These are phyloP conservation scores for Cyberlindnera veronae DNA, from an alignment of 805 yeast genomes.

Conservation along the genomic window DNA sequence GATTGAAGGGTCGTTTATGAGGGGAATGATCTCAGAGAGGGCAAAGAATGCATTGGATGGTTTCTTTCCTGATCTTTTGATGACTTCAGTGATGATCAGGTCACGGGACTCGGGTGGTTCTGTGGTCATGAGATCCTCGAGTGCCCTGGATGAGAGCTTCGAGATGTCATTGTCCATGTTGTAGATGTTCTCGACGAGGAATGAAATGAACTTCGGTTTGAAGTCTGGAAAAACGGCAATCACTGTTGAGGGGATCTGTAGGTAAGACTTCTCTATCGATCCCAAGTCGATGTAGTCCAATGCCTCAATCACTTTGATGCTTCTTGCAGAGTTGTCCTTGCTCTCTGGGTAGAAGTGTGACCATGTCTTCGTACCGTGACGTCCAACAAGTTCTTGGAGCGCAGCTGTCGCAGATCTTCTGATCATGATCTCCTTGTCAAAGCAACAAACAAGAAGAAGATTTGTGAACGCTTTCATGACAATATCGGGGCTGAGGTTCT, in stretches of 20 bases:
- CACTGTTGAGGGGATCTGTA: slow-evolving; percentile 32
- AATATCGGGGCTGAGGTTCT: slow-evolving; percentile 17
- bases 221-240: slow-evolving; percentile 25
- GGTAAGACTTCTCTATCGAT: slow-evolving; percentile 38
- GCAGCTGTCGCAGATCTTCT: slow-evolving; percentile 86
- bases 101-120: slow-evolving; percentile 1
- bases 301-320: slow-evolving; percentile 52
- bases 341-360: slow-evolving; percentile 17
- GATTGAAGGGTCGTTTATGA: slow-evolving; percentile 2
- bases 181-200: slow-evolving; percentile 31
- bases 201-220: slow-evolving; percentile 28
- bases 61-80: slow-evolving; percentile 4
- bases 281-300: slow-evolving; percentile 52
- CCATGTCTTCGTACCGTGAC: slow-evolving; percentile 52
- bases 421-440: slow-evolving; percentile 71
- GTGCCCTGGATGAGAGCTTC: slow-evolving; percentile 38
- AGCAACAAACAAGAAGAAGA: slow-evolving; percentile 51
- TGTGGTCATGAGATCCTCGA: slow-evolving; percentile 23
- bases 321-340: slow-evolving; percentile 33
- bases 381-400: slow-evolving; percentile 78
- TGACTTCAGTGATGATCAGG: slow-evolving; percentile 6
- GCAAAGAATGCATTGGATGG: slow-evolving; percentile 22
- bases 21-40: slow-evolving; percentile 18
- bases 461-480: slow-evolving; percentile 24
- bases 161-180: slow-evolving; percentile 41